These are phyloP conservation scores for Phalaenopsis hybrid DNA, from an alignment of 116 monocot genomes.

Conservation along the genomic window DNA sequence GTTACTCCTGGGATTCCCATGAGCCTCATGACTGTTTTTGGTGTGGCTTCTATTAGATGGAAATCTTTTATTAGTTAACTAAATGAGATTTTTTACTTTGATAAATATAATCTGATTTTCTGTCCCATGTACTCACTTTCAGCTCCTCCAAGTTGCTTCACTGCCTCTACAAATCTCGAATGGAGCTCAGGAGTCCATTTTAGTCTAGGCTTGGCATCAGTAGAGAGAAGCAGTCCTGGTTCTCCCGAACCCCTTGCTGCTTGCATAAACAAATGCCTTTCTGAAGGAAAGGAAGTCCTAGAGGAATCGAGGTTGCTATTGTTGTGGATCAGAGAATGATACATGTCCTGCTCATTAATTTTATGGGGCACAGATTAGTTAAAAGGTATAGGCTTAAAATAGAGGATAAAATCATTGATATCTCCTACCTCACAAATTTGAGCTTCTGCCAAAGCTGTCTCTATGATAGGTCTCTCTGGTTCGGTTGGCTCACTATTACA, in stretches of 20 bases:
- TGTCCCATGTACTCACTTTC: slow-evolving; percentile 55
- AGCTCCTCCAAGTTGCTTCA: slow-evolving; percentile 92
- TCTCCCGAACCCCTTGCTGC: slow-evolving; percentile 42
- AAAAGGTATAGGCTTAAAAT: neutral
- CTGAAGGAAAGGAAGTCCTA: slow-evolving; percentile 31
- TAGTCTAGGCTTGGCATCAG: slow-evolving; percentile 93
- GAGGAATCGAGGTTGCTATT: slow-evolving; percentile 37
- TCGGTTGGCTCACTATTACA: slow-evolving; percentile 4
- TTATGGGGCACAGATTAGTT: no score
- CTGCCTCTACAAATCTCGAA: slow-evolving; percentile 71
- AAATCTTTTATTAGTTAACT: neutral
- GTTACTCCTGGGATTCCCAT: slow-evolving; percentile 95
- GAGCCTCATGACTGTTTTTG: slow-evolving; percentile 91
- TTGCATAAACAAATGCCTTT: slow-evolving; percentile 53
- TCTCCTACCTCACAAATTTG: slow-evolving; percentile 3
- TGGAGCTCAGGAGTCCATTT: slow-evolving; percentile 96
- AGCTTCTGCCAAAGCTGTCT: neutral
- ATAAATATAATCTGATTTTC: neutral
- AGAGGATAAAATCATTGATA: neutral
- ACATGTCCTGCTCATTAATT: slow-evolving; percentile 28
- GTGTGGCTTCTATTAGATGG: slow-evolving; percentile 69
- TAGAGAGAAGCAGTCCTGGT: slow-evolving; percentile 74
- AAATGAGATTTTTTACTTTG: neutral
- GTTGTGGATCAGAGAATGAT: slow-evolving; percentile 34
- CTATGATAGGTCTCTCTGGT: slow-evolving; percentile 11